These are phyloP conservation scores for Sphagnum fallax DNA, from an alignment of 228 moss, liverwort and hornwort genomes.

Conservation along the genomic window DNA sequence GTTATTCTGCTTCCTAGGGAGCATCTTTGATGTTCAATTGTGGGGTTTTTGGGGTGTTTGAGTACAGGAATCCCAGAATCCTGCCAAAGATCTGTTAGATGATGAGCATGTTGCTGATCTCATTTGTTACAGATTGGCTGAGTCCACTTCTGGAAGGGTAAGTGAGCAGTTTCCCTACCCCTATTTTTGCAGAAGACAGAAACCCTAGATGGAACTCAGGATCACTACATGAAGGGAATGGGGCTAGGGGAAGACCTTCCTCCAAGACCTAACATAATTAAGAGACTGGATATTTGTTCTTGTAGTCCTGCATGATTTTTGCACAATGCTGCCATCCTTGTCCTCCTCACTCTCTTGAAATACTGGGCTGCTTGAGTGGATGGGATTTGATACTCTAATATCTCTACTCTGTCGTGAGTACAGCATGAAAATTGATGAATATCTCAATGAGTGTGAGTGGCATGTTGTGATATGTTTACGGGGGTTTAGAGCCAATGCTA, in stretches of 20 bases:
- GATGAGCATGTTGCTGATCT: slow-evolving; percentile 56
- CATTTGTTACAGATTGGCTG: slow-evolving; percentile 44
- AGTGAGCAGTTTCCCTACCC: not conserved
- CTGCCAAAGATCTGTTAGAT: slow-evolving; percentile 40
- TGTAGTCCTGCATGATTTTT: not conserved
- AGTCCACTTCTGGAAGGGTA: slow-evolving; percentile 65
- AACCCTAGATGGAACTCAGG: not conserved
- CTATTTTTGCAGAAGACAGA: not conserved
- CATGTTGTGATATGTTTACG: too few species aligned
- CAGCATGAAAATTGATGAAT: too few species aligned
- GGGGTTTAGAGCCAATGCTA: too few species aligned
- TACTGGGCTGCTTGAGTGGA: not conserved
- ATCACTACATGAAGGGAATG: not conserved
- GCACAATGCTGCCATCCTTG: not conserved
- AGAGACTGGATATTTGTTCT: not conserved
- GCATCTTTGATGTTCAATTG: too few species aligned
- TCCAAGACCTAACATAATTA: not conserved
- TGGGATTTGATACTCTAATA: too few species aligned
- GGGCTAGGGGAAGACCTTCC: not conserved
- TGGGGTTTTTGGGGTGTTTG: not conserved
- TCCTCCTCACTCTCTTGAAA: not conserved
- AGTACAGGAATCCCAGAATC: slow-evolving; percentile 44
- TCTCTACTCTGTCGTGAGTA: too few species aligned
- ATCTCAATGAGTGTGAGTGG: too few species aligned
- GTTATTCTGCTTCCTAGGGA: too few species aligned